Base-by-base conservation (phyloP, 768 basidiomycete species). In the Phallus indusiatus region DNA sequence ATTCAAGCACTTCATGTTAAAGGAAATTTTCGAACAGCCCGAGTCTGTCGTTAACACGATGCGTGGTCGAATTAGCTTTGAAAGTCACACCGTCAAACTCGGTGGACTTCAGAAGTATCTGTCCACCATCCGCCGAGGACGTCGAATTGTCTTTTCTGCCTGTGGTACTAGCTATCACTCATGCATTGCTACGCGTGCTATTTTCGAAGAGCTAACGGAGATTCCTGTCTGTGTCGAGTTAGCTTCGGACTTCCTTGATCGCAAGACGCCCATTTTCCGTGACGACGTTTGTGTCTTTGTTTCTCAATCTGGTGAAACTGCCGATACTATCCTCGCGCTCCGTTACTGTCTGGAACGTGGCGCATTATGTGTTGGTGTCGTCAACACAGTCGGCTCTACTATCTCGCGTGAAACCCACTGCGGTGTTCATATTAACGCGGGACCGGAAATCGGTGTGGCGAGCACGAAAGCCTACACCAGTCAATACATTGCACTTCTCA, bases 1-100 rank as follows among this genome's bases (percentile, higher is more conserved):
- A 73, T 99, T 98, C 71, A 92, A 92, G 70, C 94, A 95, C 70
- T 99, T 99, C 77, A 99, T 99, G 96, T 95, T 98, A 72, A 99
- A 99, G 78, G 96, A 99, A 74, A 97, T 97, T 66, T 97, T 93
- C 78, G 91, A 97, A 70, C 95, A 98, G 72, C 95, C 96, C 54
- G 96, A 99, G 69, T 95, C 93, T 24, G 96, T 98, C 63, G 93
- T 98, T 74, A 99, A 99, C 81, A 99, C 96, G 54, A 99, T 99
- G 96, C 90, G 96, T 82, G 96, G 96, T 61, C 93, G 96, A 66
- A 90, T 99, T 78, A 98, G 96, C 81, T 99, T 99, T 66, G 96
- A 98, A 69, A 84, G 80, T 55, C 82, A 90, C 74, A 81, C 80
- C 63, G 90, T 99, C 69, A 97, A 88, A 11, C 85, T 99, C 48